Base-by-base conservation (phyloP, 73 alveolate species). In the Stentor coeruleus region DNA sequence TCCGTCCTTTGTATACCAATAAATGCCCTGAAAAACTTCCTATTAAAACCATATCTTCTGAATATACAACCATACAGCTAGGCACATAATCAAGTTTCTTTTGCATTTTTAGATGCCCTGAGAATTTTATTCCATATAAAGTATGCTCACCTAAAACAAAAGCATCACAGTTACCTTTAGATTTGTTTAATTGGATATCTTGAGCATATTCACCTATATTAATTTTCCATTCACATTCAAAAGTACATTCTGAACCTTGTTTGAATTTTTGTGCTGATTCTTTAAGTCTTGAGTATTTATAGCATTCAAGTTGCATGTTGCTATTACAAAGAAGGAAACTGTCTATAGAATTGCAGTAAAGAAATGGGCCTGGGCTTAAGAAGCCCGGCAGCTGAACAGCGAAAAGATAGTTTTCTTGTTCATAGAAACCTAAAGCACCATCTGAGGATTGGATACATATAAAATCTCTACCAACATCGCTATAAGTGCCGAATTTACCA, bases 361-460 rank as follows among this genome's bases (percentile, higher is more conserved):
- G 33, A 3, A 90, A 33, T 1, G 96, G 96, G 37, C 96, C 96
- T 3, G 96, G 96, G 73, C 83, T 82, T n/a, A 84, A 60, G 59
- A 84, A 90, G 41, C 90, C 92, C 33, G 96, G 94, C 2, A 90
- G 82, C 49, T 80, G 74, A 3, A 88, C 76, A 59, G 88, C 59
- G 59, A 88, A 87, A 15, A 84, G 59, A 15, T 77, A 26, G 58
- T 57, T 77, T 40, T 90, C 96, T 49, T 88, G 86, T 35, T 90
- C 93, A 39, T 82, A 84, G 84, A 90, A 87, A 42, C 77, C 85
- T 39, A 90, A 59, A 38, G 92, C 85, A 15, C 96, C 96, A 77
- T 90, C 96, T n/a, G 90, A 91, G 35, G 93, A 87, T 77, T 90
- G 92, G 39, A 90, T 92, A 58, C 96, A 90, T 20, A 90, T 80